Evolutionary conservation across 371 early-diverging fungal genomes (phyloP), one percentile per base, ranked within the genome.

Genomic region (Conidiobolus coronatus): DNA sequence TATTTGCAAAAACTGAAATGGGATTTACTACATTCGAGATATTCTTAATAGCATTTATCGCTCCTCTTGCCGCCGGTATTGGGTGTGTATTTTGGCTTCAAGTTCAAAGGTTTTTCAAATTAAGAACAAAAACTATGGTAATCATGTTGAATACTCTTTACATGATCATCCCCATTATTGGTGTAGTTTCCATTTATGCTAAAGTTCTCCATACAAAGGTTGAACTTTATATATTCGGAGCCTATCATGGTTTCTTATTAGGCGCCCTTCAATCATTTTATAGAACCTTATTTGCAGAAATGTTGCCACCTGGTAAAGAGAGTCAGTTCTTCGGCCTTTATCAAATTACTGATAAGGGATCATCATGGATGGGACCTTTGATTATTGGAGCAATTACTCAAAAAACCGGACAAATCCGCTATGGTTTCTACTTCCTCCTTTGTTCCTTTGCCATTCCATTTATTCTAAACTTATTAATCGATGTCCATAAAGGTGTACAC

Each of bases 311-410:
- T 2, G 73, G 73, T 7, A 56, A 59, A 45, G 72, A 70, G 53
- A 63, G 61, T 22, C 57, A 67, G 46, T 70, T 73, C 35, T 73
- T 71, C 50, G 65, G 61, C 13, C 48, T 73, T 2, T 69, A 65
- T 54, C 70, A 70, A 17, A 61, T 79, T 22, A 66, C 70, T 35
- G 71, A 73, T 55, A 74, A 75, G 52, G 68, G 72, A 0, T 63
- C 66, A 1, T 55, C 70, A 15, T 76, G 71, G 66, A 55, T 74
- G 15, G 80, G 80, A 2, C 77, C 77, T 6, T 56, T 71, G 1
- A 57, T 73, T 0, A 63, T 72, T 40, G 74, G 63, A 9, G 66
- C 60, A 18, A 70, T 79, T 33, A 61, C 61, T 1, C 52, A 66
- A 34, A 45, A 52, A 2, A 65, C 68, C 0, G 48, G 48, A 12